Percentiles rank a stretch among this genome's conserved stretches.
phyloP scores from a whole-genome alignment of 371 early-diverging fungal species.

The Mortierella sp. region DNA sequence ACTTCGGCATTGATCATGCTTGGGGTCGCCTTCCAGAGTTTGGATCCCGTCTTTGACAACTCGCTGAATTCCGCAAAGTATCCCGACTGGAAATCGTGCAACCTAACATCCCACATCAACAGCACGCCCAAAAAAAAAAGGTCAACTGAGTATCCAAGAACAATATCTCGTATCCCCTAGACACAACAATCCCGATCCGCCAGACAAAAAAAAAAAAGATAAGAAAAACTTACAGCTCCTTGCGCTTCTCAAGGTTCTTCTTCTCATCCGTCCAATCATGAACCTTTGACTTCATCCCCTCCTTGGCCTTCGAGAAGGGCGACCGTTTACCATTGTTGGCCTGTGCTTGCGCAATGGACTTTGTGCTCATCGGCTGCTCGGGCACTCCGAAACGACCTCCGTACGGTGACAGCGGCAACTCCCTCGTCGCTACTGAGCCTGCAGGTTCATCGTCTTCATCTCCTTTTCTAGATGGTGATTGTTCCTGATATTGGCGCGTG shows the following conservation, averaged over 20 bases:
- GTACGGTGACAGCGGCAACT: constrained; percentile 40
- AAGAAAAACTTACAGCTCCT: constrained; percentile 38
- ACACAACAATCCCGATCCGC: neutral
- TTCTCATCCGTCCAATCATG: constrained; percentile 50
- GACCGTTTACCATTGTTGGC: constrained; percentile 27
- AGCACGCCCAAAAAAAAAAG: neutral
- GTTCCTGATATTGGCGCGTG: neutral
- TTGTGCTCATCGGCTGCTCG: constrained; percentile 50
- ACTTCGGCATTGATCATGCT: constrained; percentile 51
- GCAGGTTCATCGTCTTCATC: neutral
- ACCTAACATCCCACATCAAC: constrained; percentile 1
- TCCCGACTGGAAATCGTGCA: constrained; percentile 53
- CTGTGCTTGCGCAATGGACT: constrained; percentile 24
- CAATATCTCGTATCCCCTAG: neutral
- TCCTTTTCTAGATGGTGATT: neutral
- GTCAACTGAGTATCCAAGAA: neutral
- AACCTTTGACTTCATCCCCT: constrained; percentile 40
- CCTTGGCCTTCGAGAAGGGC: constrained; percentile 50
- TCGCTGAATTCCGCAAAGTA: constrained; percentile 55
- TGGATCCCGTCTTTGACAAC: constrained; percentile 44
- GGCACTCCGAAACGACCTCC: constrained; percentile 55
- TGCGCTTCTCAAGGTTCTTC: constrained; percentile 52
- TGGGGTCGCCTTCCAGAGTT: constrained; percentile 47
- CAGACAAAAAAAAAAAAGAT: neutral
- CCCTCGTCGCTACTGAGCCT: neutral